These are phyloP conservation scores for Punica granatum DNA, from an alignment of 345 rosid species.

Conservation along the genomic window DNA sequence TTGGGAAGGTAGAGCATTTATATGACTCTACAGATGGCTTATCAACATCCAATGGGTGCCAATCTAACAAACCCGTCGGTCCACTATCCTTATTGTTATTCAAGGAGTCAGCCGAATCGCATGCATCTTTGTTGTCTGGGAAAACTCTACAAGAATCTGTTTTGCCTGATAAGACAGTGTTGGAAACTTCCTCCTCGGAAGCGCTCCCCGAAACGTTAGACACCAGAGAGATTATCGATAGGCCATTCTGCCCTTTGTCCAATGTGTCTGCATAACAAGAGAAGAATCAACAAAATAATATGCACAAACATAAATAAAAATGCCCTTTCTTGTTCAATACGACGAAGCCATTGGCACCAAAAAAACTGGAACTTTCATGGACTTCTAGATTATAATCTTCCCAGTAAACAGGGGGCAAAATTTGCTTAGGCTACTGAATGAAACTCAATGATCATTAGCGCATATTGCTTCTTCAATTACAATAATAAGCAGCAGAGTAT, in stretches of 20 bases:
- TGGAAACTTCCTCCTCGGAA: constrained; percentile 23
- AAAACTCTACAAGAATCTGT: constrained; percentile 35
- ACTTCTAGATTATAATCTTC: too few species aligned
- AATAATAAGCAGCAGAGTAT: background rate
- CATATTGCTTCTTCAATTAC: background rate
- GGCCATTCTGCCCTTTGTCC: constrained; percentile 20
- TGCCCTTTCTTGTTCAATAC: background rate
- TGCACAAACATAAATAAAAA: background rate
- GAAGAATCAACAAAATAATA: background rate
- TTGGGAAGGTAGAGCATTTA: constrained; percentile 49
- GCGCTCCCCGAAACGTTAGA: constrained; percentile 15
- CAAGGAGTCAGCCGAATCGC: constrained; percentile 15
- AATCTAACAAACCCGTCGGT: constrained; percentile 17
- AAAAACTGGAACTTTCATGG: background rate
- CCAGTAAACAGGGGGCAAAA: too few species aligned
- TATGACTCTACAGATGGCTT: constrained; percentile 21
- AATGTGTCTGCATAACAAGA: constrained; percentile 23
- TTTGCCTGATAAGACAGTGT: constrained; percentile 25
- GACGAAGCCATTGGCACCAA: background rate
- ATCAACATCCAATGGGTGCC: constrained; percentile 23
- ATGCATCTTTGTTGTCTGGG: constrained; percentile 23
- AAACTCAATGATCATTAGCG: background rate
- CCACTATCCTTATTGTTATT: constrained; percentile 19
- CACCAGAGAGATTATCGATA: constrained; percentile 23
- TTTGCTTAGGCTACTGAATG: background rate